Evolutionary conservation across 2,329 filamentous ascomycete species (phyloP).

Genomic region (Sarocladiaceae sp.): DNA sequence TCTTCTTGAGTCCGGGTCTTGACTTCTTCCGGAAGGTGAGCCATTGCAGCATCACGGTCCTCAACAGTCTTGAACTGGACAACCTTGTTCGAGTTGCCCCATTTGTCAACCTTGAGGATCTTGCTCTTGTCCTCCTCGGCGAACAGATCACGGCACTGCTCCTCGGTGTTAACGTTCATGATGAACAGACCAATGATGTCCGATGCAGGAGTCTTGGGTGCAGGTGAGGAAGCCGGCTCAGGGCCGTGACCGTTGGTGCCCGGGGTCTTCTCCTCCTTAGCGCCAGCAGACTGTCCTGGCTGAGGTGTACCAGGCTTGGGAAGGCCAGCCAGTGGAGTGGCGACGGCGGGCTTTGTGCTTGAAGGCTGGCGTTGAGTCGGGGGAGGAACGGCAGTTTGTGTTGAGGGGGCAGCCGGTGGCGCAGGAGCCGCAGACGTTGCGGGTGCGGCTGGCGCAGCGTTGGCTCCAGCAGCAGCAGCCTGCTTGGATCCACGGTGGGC

Average conservation of each 20-base stretch:
- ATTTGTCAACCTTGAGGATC: conserved; percentile 75
- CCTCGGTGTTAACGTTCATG: conserved; percentile 77
- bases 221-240: conserved; percentile 53
- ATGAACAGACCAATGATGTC: conserved; percentile 84
- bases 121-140: conserved; percentile 77
- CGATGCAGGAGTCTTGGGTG: conserved; percentile 56
- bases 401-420: conserved; percentile 31
- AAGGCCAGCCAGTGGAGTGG: conserved; percentile 29
- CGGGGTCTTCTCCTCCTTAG: conserved; percentile 56
- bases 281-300: conserved; percentile 39
- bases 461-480: conserved; percentile 30
- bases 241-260: conserved; percentile 50
- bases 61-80: conserved; percentile 78
- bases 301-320: conserved; percentile 43
- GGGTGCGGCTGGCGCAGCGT: conserved; percentile 24
- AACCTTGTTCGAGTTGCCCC: conserved; percentile 75
- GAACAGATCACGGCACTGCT: conserved; percentile 79
- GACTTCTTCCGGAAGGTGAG: conserved; percentile 68
- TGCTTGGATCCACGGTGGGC: conserved; percentile 89
- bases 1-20: conserved; percentile 71
- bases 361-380: conserved; percentile 32
- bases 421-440: conserved; percentile 27
- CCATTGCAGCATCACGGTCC: conserved; percentile 76
- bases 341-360: conserved; percentile 36
- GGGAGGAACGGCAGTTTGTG: conserved; percentile 29